A percentile compares a stretch with the other conserved stretches of the same genome.
Evolutionary conservation across 257 asterid genomes (phyloP).

Genomic region (Solanum appendiculatum): DNA sequence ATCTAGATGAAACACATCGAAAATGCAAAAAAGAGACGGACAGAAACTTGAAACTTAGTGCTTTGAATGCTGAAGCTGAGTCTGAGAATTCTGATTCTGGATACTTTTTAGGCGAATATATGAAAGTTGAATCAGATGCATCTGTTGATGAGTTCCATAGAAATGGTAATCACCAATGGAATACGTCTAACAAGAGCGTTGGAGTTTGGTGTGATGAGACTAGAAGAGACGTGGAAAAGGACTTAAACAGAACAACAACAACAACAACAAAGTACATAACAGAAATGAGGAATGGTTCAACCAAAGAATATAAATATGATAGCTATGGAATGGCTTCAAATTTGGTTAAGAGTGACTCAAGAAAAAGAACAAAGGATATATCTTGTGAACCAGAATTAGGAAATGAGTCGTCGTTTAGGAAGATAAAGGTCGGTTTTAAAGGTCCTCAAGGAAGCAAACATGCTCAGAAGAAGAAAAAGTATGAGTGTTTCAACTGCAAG

Average conservation of each 20-base stretch:
- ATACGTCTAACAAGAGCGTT: slow-evolving; percentile 8
- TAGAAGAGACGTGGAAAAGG: slow-evolving; percentile 15
- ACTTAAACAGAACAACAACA: slow-evolving; percentile 19
- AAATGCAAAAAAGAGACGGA: slow-evolving; percentile 10
- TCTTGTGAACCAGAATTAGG: slow-evolving; percentile 17
- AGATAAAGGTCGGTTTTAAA: slow-evolving; percentile 21
- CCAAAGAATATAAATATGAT: slow-evolving; percentile 16
- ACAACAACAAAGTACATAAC: slow-evolving; percentile 21
- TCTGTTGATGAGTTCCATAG: slow-evolving; percentile 39
- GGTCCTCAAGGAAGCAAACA: slow-evolving; percentile 18
- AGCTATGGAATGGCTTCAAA: slow-evolving; percentile 12
- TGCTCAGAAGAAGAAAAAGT: slow-evolving; percentile 44
- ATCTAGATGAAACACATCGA: slow-evolving; percentile 11
- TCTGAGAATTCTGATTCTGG: slow-evolving; percentile 74
- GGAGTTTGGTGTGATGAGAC: slow-evolving; percentile 20
- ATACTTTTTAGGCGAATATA: slow-evolving; percentile 70
- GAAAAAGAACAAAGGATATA: slow-evolving; percentile 27
- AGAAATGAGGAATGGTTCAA: slow-evolving; percentile 10
- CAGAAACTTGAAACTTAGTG: slow-evolving; percentile 21
- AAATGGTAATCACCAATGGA: slow-evolving; percentile 9
- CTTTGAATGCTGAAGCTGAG: slow-evolving; percentile 25
- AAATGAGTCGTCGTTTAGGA: slow-evolving; percentile 17
- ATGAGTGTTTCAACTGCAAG: slow-evolving; percentile 82
- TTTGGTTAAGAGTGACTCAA: slow-evolving; percentile 22
- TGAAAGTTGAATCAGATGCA: slow-evolving; percentile 63